Conservation (phyloP, 257 asterid species). For the Rubia yunnanensis region DNA sequence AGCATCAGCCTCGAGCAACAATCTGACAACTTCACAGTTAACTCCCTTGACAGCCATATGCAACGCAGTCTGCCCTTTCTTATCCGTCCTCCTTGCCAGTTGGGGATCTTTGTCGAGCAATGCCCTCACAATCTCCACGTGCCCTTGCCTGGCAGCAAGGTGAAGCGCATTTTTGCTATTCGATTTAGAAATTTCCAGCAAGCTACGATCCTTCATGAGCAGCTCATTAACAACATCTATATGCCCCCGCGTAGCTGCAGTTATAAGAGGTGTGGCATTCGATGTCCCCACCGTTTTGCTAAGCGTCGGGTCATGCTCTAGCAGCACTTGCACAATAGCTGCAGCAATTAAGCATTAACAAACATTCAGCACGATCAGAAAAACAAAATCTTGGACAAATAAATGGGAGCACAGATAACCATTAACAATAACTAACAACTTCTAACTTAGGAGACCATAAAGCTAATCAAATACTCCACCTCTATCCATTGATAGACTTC, state of each 20-base stretch:
- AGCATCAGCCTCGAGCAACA: conserved; percentile 47
- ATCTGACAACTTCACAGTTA: conserved; percentile 36
- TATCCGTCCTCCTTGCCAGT: conserved; percentile 44
- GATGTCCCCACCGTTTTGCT: conserved; percentile 47
- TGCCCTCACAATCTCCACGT: conserved; percentile 37
- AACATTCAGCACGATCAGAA: not conserved
- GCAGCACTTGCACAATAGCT: conserved; percentile 41
- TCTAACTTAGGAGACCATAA: too few species aligned
- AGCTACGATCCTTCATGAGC: conserved; percentile 36
- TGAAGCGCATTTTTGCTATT: conserved; percentile 49
- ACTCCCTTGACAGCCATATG: conserved; percentile 58
- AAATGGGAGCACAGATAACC: not conserved
- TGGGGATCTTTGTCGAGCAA: conserved; percentile 47
- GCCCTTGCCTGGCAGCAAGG: conserved; percentile 55
- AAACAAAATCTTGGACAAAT: not conserved
- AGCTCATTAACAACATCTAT: conserved; percentile 35
- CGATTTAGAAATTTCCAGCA: conserved; percentile 38
- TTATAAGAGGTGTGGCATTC: conserved; percentile 49
- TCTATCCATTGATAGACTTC: too few species aligned
- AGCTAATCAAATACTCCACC: too few species aligned
- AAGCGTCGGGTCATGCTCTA: conserved; percentile 40
- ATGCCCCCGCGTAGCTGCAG: conserved; percentile 52
- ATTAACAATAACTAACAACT: too few species aligned
- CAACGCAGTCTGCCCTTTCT: conserved; percentile 52
- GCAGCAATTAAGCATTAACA: conserved; percentile 6